Evolutionary conservation across 257 asterid species (phyloP).

Genomic region (Leptodermis oblonga): DNA sequence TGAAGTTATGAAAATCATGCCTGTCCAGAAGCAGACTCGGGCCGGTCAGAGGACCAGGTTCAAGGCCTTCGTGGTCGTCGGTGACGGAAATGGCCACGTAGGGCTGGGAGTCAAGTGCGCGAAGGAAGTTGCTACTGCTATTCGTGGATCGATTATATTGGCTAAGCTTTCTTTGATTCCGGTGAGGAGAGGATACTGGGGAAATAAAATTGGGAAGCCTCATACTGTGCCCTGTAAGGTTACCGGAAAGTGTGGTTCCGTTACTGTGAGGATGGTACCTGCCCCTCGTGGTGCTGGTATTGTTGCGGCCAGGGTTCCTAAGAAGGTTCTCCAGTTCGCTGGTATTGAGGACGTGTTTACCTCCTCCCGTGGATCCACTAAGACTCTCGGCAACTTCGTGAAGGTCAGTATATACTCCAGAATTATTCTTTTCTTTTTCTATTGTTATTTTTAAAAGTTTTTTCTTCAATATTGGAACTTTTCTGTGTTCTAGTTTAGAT

Average conservation of each 20-base stretch:
- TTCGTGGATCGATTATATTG: conserved; percentile 73
- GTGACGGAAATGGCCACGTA: conserved; percentile 80
- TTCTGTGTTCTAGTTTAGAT: no score
- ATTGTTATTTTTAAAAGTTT: neutral
- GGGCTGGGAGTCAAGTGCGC: conserved; percentile 89
- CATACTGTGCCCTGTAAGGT: conserved; percentile 94
- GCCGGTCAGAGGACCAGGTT: conserved; percentile 95
- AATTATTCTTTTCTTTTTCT: neutral
- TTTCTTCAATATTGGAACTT: neutral
- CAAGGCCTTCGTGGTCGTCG: conserved; percentile 90
- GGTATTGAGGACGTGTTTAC: conserved; percentile 90
- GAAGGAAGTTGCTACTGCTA: conserved; percentile 89
- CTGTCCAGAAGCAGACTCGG: conserved; percentile 92
- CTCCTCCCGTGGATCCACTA: conserved; percentile 84
- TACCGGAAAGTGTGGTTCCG: conserved; percentile 88
- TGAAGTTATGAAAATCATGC: conserved; percentile 95
- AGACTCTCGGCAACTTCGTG: conserved; percentile 86
- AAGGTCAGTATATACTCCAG: conserved; percentile 37
- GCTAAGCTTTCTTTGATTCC: conserved; percentile 80
- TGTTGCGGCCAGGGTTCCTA: conserved; percentile 89
- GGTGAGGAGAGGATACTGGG: conserved; percentile 93
- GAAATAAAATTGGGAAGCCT: conserved; percentile 82
- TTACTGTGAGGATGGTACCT: conserved; percentile 88
- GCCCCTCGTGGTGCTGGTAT: conserved; percentile 90
- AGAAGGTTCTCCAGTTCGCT: conserved; percentile 87